These are phyloP conservation scores for Saccharomycopsis sp. DNA, from an alignment of 805 yeast species.

Conservation along the genomic window DNA sequence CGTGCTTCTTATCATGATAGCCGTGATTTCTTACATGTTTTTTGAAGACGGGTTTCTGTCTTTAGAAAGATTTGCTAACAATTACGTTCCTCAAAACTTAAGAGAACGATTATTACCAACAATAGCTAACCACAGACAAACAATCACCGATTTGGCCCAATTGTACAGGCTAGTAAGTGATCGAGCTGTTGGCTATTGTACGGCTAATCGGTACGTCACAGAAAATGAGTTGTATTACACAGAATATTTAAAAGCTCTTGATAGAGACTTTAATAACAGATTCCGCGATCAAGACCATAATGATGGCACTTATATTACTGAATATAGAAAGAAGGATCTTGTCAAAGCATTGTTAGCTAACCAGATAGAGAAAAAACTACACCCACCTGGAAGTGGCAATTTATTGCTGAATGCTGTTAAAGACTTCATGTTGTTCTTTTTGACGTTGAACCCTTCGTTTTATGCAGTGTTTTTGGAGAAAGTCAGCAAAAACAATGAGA, in stretches of 20 bases:
- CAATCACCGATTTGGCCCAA: neutral
- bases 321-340: neutral
- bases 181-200: neutral
- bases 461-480: constrained; percentile 1
- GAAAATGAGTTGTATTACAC: neutral
- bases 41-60: neutral
- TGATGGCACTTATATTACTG: neutral
- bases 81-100: neutral
- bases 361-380: neutral
- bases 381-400: neutral
- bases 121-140: neutral
- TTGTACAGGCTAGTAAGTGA: neutral
- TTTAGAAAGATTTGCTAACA: neutral
- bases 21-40: neutral
- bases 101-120: neutral
- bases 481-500: neutral
- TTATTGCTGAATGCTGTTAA: neutral
- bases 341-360: neutral
- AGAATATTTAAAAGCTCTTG: neutral
- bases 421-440: constrained; percentile 3
- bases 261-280: neutral
- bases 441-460: constrained; percentile 1
- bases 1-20: neutral
- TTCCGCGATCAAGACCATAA: neutral
- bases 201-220: neutral